Evolutionary conservation across 1,284 basidiomycete species (phyloP), one percentile per base, ranked within the genome.

Genomic region (Polyporus tsugae): DNA sequence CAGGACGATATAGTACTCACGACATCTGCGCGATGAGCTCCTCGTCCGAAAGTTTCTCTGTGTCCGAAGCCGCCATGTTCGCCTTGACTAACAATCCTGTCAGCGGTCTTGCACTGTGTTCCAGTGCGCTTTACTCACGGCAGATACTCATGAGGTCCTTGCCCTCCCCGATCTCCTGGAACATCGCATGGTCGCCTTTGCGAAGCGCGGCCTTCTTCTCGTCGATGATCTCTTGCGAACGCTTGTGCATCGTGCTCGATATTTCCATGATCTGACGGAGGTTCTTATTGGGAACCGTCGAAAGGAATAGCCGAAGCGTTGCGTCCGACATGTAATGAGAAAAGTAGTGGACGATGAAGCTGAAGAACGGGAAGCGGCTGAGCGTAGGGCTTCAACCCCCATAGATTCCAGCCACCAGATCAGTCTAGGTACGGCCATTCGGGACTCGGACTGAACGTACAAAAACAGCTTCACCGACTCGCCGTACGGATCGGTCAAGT

Each of bases 121-220:
- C 13, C 9, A 17, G 3, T 22, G 22, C 17, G 11, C 4, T 44
- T 17, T 15, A 70, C 75, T 62, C 61, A 78, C 78, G 67, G 9
- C 78, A 67, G 22, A 77, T 69, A 38, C 76, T 78, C 71, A 78
- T 70, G 49, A 79, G 75, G 62, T 79, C 78, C 59, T 74, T 74
- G 6, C 76, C 78, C 53, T 72, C 70, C 13, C 72, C 74, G 10
- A 73, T 69, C 22, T 66, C 62, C 4, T 68, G 70, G 6, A 70
- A 41, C 0, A 81, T 65, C 6, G 72, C 78, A 4, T 71, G 58
- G 60, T 75, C 72, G 22, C 66, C 73, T 25, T 67, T 55, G 33
- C 63, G 67, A 22, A 72, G 35, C 4, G 66, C 71, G 29, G 59
- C 25, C 67, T 69, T 74, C 70, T 75, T 77, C 22, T 38, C 41